phyloP scores from a whole-genome alignment of 129 eudicot genomes.

The sunflower (Helianthus annuus) region HanXRQr2.0-SUNRISE NC_035444.2:161628441-161628940 shows the following conservation, averaged over 20 bases:
- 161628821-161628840: background rate
- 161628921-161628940: slow-evolving; percentile 20
- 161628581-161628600: background rate
- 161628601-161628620: background rate
- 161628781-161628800: background rate
- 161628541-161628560: slow-evolving; percentile 51
- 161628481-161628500: slow-evolving; percentile 73
- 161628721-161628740: background rate
- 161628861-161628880: background rate
- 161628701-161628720: background rate
- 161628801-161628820: background rate
- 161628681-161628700: background rate
- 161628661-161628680: background rate
- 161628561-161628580: background rate
- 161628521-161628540: slow-evolving; percentile 68
- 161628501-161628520: slow-evolving; percentile 86
- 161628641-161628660: too few relatives aligned
- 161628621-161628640: too few relatives aligned
- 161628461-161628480: slow-evolving; percentile 76
- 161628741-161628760: background rate
- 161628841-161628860: background rate
- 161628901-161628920: slow-evolving; percentile 14
- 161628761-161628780: background rate
- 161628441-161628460: slow-evolving; percentile 88
- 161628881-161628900: slow-evolving; percentile 14